phyloP scores from a whole-genome alignment of 1,284 basidiomycete species.

The Pseudozyma tsukubaensis region DNA sequence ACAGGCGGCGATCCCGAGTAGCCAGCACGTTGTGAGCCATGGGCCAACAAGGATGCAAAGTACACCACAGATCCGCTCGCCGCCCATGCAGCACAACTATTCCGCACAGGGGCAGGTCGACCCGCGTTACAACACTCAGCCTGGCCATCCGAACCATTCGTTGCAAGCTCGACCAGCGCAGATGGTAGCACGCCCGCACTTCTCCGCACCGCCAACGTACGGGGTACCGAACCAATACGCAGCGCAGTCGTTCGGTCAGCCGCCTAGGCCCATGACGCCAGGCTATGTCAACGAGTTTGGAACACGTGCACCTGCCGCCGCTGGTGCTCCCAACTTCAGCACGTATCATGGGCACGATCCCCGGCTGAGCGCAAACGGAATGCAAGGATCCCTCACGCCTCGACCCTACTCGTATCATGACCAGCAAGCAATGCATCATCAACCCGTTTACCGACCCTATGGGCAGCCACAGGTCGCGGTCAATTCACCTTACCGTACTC shows the following conservation, averaged over 20 bases:
- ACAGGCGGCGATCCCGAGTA: slow-evolving; percentile 38
- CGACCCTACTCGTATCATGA: slow-evolving; percentile 60
- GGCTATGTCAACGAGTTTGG: slow-evolving; percentile 43
- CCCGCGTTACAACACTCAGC: slow-evolving; percentile 25
- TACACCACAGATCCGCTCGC: slow-evolving; percentile 42
- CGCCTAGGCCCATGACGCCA: slow-evolving; percentile 16
- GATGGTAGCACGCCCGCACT: slow-evolving; percentile 26
- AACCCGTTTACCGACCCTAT: slow-evolving; percentile 28
- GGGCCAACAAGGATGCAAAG: slow-evolving; percentile 38
- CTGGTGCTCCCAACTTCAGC: slow-evolving; percentile 22
- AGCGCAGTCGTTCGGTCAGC: slow-evolving; percentile 27
- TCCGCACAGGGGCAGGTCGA: slow-evolving; percentile 15
- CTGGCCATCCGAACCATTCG: slow-evolving; percentile 15
- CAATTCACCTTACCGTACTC: slow-evolving; percentile 23
- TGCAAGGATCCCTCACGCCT: slow-evolving; percentile 33
- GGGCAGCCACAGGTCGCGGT: slow-evolving; percentile 16
- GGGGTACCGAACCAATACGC: slow-evolving; percentile 18
- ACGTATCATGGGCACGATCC: slow-evolving; percentile 48
- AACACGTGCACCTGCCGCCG: slow-evolving; percentile 18
- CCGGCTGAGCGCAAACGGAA: slow-evolving; percentile 21
- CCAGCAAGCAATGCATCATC: slow-evolving; percentile 34
- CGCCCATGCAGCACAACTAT: slow-evolving; percentile 19
- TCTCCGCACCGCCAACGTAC: slow-evolving; percentile 22
- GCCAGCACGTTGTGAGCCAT: slow-evolving; percentile 29
- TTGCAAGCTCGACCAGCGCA: slow-evolving; percentile 20